phyloP scores from a whole-genome alignment of 345 rosid species.

The Streptanthus diversifolius region DNA sequence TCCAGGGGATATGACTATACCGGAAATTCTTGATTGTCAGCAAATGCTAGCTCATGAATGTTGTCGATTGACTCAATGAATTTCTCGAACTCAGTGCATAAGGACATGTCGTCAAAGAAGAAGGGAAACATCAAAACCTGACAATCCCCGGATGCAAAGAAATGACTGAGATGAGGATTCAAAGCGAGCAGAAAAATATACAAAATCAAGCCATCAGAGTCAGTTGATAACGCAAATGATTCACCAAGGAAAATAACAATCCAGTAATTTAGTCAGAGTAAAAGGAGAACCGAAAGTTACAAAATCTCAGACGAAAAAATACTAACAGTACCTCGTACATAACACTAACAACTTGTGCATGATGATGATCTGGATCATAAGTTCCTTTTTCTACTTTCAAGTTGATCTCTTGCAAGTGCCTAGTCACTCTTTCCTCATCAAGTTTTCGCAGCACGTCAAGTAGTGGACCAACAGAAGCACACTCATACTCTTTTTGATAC shows the following conservation, averaged over 20 bases:
- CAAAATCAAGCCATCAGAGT: not conserved
- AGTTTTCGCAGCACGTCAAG: constrained; percentile 65
- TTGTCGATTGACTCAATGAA: constrained; percentile 87
- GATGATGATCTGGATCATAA: constrained; percentile 66
- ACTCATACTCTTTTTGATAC: constrained; percentile 70
- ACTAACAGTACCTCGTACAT: constrained; percentile 84
- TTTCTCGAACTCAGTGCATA: constrained; percentile 71
- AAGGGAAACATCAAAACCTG: constrained; percentile 97
- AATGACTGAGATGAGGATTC: not conserved
- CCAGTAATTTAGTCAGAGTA: not conserved
- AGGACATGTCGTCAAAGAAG: constrained; percentile 71
- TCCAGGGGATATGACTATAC: constrained; percentile 38
- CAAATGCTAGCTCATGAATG: constrained; percentile 90
- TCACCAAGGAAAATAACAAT: not conserved
- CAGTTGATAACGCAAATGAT: not conserved
- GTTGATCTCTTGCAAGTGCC: constrained; percentile 64
- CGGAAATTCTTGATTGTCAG: constrained; percentile 86
- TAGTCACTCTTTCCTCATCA: constrained; percentile 83
- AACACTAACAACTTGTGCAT: constrained; percentile 71
- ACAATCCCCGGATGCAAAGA: not conserved
- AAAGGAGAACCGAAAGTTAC: not conserved
- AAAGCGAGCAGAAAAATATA: not conserved
- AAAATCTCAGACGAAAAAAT: not conserved
- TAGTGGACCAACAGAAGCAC: constrained; percentile 67
- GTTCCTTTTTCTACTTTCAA: constrained; percentile 43